Percentiles rank a stretch among this genome's conserved stretches.
Conservation (phyloP, 2,329 filamentous ascomycete genomes). For the Laburnicola sp. region DNA sequence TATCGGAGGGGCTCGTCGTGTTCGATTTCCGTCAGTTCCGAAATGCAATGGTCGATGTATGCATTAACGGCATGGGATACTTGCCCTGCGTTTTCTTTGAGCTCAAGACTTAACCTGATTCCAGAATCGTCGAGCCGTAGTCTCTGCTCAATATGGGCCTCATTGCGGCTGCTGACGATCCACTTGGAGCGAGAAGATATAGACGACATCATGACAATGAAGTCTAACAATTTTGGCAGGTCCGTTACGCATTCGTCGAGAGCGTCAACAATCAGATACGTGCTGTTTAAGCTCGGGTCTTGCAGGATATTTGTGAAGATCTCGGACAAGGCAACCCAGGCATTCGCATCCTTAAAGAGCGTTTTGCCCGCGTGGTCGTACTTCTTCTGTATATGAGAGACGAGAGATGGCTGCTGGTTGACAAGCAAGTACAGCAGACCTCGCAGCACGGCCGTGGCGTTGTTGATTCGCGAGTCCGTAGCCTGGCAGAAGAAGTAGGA, state of each 20-base stretch:
- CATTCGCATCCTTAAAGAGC: background rate
- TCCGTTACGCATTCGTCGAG: background rate
- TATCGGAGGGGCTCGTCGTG: background rate
- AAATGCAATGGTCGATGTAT: background rate
- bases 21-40: background rate
- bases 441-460: too few relatives aligned
- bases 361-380: background rate
- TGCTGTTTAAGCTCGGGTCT: background rate
- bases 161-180: background rate
- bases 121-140: background rate
- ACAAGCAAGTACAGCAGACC: too few relatives aligned
- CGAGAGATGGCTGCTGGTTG: too few relatives aligned
- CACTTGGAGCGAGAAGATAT: constrained; percentile 12
- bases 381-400: background rate
- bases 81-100: background rate
- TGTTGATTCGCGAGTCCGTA: too few relatives aligned
- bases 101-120: background rate
- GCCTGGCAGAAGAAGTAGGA: too few relatives aligned
- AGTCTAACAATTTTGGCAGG: constrained; percentile 25
- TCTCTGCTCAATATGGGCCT: background rate
- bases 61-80: background rate
- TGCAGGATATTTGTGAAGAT: background rate
- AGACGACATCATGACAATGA: constrained; percentile 8
- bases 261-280: background rate
- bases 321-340: background rate